Evolutionary conservation across 495 filamentous ascomycete species (phyloP).

Genomic region (Elasticomyces elasticus): DNA sequence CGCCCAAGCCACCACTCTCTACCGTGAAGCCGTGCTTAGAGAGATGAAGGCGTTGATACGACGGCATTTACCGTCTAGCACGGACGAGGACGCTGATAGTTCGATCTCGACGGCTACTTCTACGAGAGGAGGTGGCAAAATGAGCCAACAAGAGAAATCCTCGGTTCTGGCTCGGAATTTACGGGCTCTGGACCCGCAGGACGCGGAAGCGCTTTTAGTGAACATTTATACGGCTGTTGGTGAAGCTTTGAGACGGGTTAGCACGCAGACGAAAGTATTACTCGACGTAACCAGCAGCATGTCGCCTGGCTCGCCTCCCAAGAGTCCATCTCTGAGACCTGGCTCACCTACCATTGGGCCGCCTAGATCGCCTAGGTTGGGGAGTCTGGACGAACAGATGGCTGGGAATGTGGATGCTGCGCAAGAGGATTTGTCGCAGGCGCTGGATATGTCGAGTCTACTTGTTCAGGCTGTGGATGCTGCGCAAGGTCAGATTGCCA

Average conservation of each 20-base stretch:
- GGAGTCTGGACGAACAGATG: too few species aligned
- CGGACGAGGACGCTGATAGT: constrained; percentile 86
- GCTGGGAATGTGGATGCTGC: too few species aligned
- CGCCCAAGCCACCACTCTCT: constrained; percentile 67
- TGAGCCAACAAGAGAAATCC: constrained; percentile 80
- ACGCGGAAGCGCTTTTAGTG: constrained; percentile 75
- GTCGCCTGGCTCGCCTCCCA: constrained; percentile 27
- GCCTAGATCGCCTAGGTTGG: too few species aligned
- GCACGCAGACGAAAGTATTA: constrained; percentile 89
- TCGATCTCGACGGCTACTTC: constrained; percentile 63
- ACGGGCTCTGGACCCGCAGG: constrained; percentile 68
- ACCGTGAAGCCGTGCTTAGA: constrained; percentile 74
- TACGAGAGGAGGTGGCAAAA: constrained; percentile 60
- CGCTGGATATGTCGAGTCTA: constrained; percentile 87
- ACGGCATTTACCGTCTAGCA: constrained; percentile 75
- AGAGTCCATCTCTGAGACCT: constrained; percentile 16
- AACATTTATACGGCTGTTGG: constrained; percentile 78
- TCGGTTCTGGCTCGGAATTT: constrained; percentile 84
- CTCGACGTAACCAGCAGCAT: constrained; percentile 85
- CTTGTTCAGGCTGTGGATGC: constrained; percentile 88
- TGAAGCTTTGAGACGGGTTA: constrained; percentile 73
- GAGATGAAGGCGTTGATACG: constrained; percentile 85
- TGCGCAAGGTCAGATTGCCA: constrained; percentile 84
- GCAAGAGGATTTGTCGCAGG: constrained; percentile 74
- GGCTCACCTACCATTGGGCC: constrained; percentile 22